Conservation (phyloP, 1,284 basidiomycete genomes). For the Meripilus lineatus region DNA sequence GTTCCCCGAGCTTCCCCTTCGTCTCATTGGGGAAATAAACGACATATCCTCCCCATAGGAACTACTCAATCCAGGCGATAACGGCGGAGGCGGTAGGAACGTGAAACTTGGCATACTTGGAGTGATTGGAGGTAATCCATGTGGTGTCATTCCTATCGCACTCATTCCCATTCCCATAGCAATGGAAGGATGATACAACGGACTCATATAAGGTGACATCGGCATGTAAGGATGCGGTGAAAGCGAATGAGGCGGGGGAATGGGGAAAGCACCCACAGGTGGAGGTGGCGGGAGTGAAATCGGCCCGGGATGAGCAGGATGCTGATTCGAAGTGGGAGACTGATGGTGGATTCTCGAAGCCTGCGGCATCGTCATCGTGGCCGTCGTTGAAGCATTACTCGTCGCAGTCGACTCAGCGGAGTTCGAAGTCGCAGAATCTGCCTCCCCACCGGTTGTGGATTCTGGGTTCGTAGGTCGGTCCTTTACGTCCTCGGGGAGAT, state of each 20-base stretch:
- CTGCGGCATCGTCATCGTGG: not conserved
- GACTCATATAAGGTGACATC: slow-evolving; percentile 26
- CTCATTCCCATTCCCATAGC: slow-evolving; percentile 24
- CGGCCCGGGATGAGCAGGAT: slow-evolving; percentile 63
- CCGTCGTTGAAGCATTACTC: not conserved
- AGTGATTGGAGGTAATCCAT: slow-evolving; percentile 71
- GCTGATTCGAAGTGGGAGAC: slow-evolving; percentile 26
- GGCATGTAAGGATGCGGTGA: slow-evolving; percentile 23
- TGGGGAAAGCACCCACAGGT: slow-evolving; percentile 37
- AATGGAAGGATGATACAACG: slow-evolving; percentile 29
- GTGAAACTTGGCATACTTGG: slow-evolving; percentile 77
- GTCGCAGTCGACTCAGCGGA: not conserved
- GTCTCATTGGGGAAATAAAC: too few species aligned
- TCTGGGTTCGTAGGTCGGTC: not conserved
- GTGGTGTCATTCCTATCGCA: slow-evolving; percentile 47
- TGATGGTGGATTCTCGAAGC: slow-evolving; percentile 6
- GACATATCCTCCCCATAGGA: slow-evolving; percentile 3
- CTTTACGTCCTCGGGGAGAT: not conserved
- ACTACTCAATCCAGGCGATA: slow-evolving; percentile 12
- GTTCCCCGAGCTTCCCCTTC: too few species aligned
- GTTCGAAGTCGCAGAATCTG: not conserved
- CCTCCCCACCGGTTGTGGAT: too few species aligned
- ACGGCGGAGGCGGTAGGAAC: slow-evolving; percentile 50
- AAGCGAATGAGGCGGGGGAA: slow-evolving; percentile 29
- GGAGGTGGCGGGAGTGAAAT: slow-evolving; percentile 63